A percentile compares a stretch with the other conserved stretches of the same genome.
Evolutionary conservation across 495 filamentous ascomycete species (phyloP).

Genomic region (Podospora bellae-mahoneyi): DNA sequence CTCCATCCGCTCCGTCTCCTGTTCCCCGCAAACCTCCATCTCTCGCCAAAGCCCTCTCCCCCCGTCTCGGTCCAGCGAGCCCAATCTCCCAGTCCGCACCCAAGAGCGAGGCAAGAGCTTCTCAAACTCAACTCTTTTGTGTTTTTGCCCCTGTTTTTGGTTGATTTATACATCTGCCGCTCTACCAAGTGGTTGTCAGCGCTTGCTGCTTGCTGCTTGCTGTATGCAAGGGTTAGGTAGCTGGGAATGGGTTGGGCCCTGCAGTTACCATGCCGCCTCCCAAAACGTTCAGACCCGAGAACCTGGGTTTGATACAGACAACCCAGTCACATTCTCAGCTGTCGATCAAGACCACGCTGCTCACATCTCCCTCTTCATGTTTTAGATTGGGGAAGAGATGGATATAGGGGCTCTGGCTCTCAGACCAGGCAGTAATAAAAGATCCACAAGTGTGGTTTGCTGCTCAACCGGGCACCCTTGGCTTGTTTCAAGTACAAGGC

Average conservation of each 20-base stretch:
- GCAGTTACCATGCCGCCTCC: not conserved
- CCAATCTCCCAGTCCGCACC: constrained; percentile 1
- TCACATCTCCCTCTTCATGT: not conserved
- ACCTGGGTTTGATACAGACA: not conserved
- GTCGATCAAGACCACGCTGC: not conserved
- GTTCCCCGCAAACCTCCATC: constrained; percentile 10
- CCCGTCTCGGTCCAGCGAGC: constrained; percentile 1
- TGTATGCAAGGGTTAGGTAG: not conserved
- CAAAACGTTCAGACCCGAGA: not conserved
- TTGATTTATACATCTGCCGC: not conserved
- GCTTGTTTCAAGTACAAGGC: constrained; percentile 7
- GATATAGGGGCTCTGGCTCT: not conserved
- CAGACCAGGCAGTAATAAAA: not conserved
- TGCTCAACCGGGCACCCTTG: constrained; percentile 9
- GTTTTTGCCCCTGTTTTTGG: not conserved
- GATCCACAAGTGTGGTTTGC: constrained; percentile 10
- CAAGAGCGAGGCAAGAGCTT: constrained; percentile 20
- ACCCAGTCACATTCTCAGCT: not conserved
- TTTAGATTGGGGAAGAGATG: not conserved
- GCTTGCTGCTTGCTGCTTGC: not conserved
- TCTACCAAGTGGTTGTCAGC: not conserved
- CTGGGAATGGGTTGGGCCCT: not conserved
- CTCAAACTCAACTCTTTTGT: not conserved
- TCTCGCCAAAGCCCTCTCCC: constrained; percentile 5
- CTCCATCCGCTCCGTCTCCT: constrained; percentile 16